A percentile compares a stretch with the other conserved stretches of the same genome.
phyloP scores from a whole-genome alignment of 1,284 basidiomycete genomes.

The Cryptococcus jaspeensis region DNA sequence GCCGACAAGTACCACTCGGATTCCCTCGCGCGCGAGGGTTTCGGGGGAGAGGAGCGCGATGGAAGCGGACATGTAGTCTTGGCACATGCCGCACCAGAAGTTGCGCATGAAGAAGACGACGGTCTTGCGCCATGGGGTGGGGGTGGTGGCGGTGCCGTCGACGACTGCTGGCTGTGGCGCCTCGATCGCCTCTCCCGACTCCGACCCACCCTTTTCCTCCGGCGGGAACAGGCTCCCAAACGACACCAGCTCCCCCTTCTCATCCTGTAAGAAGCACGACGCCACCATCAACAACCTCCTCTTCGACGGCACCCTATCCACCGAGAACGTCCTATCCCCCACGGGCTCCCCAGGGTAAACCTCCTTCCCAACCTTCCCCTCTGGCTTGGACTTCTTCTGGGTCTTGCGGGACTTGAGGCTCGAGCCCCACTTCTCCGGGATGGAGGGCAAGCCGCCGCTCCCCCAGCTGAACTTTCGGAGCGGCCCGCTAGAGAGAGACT shows the following conservation, averaged over 20 bases:
- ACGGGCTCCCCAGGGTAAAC: neutral
- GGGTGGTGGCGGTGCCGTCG: too few species aligned
- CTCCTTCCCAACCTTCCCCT: too few species aligned
- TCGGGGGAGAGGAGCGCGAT: constrained; percentile 40
- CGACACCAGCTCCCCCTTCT: constrained; percentile 35
- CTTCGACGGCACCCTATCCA: constrained; percentile 30
- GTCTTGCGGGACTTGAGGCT: too few species aligned
- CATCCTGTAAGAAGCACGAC: constrained; percentile 38
- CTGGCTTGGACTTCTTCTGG: too few species aligned
- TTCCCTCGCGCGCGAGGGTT: constrained; percentile 34
- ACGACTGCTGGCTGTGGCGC: too few species aligned
- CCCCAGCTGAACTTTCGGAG: too few species aligned
- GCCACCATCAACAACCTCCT: constrained; percentile 38
- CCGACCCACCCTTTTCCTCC: too few species aligned
- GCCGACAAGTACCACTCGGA: constrained; percentile 43
- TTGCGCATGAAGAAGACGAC: constrained; percentile 49
- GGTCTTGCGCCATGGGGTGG: constrained; percentile 18
- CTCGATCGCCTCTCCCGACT: too few species aligned
- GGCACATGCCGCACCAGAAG: constrained; percentile 51
- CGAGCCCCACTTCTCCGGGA: too few species aligned
- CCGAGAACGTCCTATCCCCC: constrained; percentile 18
- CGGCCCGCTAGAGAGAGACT: too few species aligned
- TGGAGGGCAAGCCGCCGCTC: too few species aligned
- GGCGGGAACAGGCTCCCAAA: constrained; percentile 43
- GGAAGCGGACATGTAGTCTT: constrained; percentile 47